Conservation (phyloP, 1,284 basidiomycete species). For the Mycena sp. region DNA sequence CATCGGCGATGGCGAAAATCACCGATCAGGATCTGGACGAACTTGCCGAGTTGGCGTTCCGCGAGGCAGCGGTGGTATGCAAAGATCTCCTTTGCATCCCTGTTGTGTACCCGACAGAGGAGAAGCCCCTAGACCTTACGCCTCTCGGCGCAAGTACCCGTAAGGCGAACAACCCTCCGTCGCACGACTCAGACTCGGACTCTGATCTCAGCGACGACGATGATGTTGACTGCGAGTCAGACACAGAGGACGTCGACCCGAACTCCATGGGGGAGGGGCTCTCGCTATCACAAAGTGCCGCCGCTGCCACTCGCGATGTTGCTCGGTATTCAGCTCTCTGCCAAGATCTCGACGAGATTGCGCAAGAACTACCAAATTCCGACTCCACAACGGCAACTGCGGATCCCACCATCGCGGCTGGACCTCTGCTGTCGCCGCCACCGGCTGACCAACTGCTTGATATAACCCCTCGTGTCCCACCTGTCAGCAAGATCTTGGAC, state of each 20-base stretch:
- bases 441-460: no score
- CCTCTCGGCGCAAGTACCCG: constrained; percentile 11
- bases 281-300: neutral
- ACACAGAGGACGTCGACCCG: neutral
- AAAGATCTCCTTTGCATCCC: constrained; percentile 30
- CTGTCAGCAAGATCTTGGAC: no score
- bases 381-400: no score
- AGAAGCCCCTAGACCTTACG: neutral
- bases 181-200: neutral
- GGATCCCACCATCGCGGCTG: no score
- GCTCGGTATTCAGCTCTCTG: constrained; percentile 21
- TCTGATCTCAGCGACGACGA: no score
- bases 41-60: constrained; percentile 29
- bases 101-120: neutral
- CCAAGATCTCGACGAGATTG: constrained; percentile 8
- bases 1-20: constrained; percentile 1
- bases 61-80: constrained; percentile 29
- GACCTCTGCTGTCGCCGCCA: no score
- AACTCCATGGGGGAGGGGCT: constrained; percentile 3
- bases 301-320: constrained; percentile 7
- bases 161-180: neutral
- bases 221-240: no score
- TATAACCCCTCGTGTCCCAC: no score
- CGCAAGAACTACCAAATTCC: no score
- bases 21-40: constrained; percentile 23